Percentiles rank a stretch among this genome's conserved stretches.
These are phyloP conservation scores for Mortierella sp. DNA, from an alignment of 371 early-diverging fungal genomes.

Conservation along the genomic window DNA sequence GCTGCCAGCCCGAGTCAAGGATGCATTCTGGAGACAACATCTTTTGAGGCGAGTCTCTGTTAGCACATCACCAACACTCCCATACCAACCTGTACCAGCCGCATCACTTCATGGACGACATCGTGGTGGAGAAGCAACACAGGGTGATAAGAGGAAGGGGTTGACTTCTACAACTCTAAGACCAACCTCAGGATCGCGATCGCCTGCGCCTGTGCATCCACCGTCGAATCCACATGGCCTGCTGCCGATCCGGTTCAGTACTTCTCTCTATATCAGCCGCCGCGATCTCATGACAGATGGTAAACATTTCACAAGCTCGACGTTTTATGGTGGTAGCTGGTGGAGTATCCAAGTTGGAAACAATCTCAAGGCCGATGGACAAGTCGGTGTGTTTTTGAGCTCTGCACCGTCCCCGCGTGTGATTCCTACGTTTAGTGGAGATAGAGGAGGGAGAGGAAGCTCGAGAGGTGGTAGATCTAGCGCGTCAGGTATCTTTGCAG, in stretches of 20 bases:
- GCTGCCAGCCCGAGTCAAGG: constrained; percentile 45
- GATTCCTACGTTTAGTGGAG: constrained; percentile 5
- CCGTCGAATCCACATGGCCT: constrained; percentile 44
- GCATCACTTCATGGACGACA: constrained; percentile 14
- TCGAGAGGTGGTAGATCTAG: constrained; percentile 4
- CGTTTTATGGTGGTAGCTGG: constrained; percentile 55
- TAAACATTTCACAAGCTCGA: constrained; percentile 50
- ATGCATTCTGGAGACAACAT: constrained; percentile 54
- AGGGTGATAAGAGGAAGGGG: constrained; percentile 21
- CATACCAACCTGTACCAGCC: constrained; percentile 24
- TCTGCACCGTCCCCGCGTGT: constrained; percentile 34
- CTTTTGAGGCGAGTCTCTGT: constrained; percentile 35
- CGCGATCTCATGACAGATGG: constrained; percentile 53
- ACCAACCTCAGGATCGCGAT: constrained; percentile 8
- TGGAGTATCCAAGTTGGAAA: constrained; percentile 56
- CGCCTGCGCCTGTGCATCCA: constrained; percentile 2
- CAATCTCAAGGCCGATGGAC: constrained; percentile 33
- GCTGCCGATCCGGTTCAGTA: constrained; percentile 52
- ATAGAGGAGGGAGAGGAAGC: not conserved
- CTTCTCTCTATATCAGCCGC: constrained; percentile 49
- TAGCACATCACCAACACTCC: constrained; percentile 30
- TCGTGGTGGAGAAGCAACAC: constrained; percentile 19
- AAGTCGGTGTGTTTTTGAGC: constrained; percentile 46
- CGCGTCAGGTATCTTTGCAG: constrained; percentile 12
- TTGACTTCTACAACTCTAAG: constrained; percentile 2